Conservation (phyloP, 768 basidiomycete genomes). For the Rhizopogon salebrosus region DNA sequence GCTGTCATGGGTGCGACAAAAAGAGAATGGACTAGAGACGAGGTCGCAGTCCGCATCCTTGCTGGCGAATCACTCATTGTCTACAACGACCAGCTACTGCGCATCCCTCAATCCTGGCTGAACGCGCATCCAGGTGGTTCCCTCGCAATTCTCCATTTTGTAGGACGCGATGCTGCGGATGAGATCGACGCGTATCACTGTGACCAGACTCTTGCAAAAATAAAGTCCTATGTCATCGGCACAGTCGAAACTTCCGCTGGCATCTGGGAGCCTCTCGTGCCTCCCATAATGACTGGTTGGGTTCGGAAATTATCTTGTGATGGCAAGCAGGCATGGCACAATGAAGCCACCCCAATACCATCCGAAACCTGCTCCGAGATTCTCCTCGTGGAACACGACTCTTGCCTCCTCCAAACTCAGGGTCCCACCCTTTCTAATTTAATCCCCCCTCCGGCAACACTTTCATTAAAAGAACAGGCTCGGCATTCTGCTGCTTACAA, state of each 20-base stretch:
- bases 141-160: constrained; percentile 88
- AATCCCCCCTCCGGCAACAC: constrained; percentile 43
- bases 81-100: constrained; percentile 57
- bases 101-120: constrained; percentile 75
- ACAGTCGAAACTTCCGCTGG: constrained; percentile 49
- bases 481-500: constrained; percentile 77
- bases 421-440: constrained; percentile 41
- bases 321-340: constrained; percentile 49
- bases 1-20: constrained; percentile 26
- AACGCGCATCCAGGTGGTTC: constrained; percentile 83
- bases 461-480: constrained; percentile 56
- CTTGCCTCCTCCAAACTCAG: constrained; percentile 23
- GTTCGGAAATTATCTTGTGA: constrained; percentile 47
- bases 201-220: constrained; percentile 29
- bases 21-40: constrained; percentile 40
- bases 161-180: constrained; percentile 91
- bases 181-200: constrained; percentile 92
- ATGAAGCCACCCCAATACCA: constrained; percentile 49
- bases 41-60: constrained; percentile 67
- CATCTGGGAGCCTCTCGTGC: constrained; percentile 72
- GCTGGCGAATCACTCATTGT: constrained; percentile 74
- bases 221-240: constrained; percentile 57
- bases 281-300: constrained; percentile 86
- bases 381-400: constrained; percentile 48
- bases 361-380: constrained; percentile 45